Conservation (phyloP, 345 rosid genomes). For the Pelargonium nanum region DNA sequence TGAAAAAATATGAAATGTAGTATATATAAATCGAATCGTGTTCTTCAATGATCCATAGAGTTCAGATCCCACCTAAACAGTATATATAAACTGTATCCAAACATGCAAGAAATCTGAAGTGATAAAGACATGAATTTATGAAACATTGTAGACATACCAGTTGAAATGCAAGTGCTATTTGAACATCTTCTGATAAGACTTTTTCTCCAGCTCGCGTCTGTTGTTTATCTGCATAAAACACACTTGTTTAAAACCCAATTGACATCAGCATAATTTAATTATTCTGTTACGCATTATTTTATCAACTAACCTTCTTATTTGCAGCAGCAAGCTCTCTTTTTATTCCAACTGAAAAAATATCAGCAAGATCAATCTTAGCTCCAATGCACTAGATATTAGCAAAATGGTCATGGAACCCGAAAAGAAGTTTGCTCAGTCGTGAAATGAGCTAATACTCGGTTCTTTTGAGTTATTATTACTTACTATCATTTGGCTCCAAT, state of each 20-base stretch:
- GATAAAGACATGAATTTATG: too few relatives aligned
- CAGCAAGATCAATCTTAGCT: conserved; percentile 1
- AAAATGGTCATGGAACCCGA: background rate
- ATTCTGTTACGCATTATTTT: conserved; percentile 5
- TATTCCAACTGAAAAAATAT: conserved; percentile 56
- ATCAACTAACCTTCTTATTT: conserved; percentile 58
- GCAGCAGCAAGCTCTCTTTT: conserved; percentile 71
- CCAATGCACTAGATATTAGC: background rate
- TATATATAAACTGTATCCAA: too few relatives aligned
- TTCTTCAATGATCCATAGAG: too few relatives aligned
- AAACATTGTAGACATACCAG: conserved; percentile 11
- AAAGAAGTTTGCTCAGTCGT: background rate
- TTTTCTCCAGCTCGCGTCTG: conserved; percentile 58
- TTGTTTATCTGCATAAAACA: conserved; percentile 45
- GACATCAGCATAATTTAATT: conserved; percentile 2
- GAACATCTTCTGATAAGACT: conserved; percentile 71
- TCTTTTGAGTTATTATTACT: conserved; percentile 8
- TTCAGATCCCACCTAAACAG: too few relatives aligned
- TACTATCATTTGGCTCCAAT: conserved; percentile 88
- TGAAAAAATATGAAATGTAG: too few relatives aligned
- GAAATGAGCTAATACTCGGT: background rate
- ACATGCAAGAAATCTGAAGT: too few relatives aligned
- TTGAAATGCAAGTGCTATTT: conserved; percentile 13
- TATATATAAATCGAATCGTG: too few relatives aligned
- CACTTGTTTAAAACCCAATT: conserved; percentile 1